These are phyloP conservation scores for Symbiotaphrina buchneri DNA, from an alignment of 495 filamentous ascomycete species.

Conservation along the genomic window DNA sequence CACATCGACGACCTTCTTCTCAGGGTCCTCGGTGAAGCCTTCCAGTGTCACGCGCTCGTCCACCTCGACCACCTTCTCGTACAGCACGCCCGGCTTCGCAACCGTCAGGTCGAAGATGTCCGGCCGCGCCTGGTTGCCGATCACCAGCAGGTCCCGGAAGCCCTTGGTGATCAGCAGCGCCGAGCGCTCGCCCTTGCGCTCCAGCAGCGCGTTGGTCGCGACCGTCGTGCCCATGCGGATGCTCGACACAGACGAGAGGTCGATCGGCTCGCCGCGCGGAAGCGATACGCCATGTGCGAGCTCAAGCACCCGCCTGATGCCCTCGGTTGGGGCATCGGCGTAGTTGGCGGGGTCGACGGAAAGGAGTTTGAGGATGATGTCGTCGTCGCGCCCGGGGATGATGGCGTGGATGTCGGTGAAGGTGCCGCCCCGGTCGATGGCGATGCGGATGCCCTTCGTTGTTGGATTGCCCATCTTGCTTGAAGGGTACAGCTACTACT, in stretches of 20 bases:
- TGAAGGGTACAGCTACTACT: too few species aligned
- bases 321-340: neutral
- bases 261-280: neutral
- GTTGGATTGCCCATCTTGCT: too few species aligned
- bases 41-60: neutral
- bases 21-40: neutral
- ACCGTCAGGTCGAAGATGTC: neutral
- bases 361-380: neutral
- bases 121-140: neutral
- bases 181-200: neutral
- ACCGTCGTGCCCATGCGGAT: neutral
- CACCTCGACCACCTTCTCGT: neutral
- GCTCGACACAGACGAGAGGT: neutral
- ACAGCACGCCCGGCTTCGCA: neutral
- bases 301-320: neutral
- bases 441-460: neutral
- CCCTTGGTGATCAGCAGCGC: neutral
- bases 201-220: neutral
- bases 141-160: neutral
- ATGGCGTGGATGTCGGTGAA: slow-evolving; percentile 33
- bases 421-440: slow-evolving; percentile 33
- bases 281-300: neutral
- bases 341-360: neutral
- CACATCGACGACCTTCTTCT: neutral
- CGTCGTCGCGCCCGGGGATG: neutral